These are phyloP conservation scores for Herpetomonas tarakana DNA, from an alignment of 208 protist genomes.

Conservation along the genomic window DNA sequence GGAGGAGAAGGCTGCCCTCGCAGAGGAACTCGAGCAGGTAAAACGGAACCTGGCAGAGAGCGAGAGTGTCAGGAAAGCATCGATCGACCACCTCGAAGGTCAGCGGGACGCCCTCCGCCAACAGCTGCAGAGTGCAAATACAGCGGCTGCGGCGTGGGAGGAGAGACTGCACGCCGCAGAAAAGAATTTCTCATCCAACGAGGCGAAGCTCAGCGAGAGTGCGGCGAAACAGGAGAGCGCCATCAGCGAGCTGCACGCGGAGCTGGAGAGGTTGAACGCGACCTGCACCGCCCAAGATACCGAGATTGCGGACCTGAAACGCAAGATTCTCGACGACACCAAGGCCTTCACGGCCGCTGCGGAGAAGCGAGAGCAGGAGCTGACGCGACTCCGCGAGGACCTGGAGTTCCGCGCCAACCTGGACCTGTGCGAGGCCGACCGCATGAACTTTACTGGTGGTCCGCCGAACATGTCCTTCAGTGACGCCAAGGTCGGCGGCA, in stretches of 20 bases:
- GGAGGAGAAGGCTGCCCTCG: conserved; percentile 5
- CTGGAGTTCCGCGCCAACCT: conserved; percentile 49
- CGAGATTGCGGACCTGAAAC: not conserved
- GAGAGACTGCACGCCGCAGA: conserved; percentile 1
- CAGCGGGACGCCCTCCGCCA: too few relatives aligned
- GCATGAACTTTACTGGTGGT: not conserved
- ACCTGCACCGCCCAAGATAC: not conserved
- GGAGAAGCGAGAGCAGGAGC: conserved; percentile 3
- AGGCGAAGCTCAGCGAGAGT: too few relatives aligned
- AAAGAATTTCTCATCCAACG: conserved; percentile 7
- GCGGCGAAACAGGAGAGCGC: too few relatives aligned
- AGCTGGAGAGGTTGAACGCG: conserved; percentile 4
- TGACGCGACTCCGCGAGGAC: conserved; percentile 34
- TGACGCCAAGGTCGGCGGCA: not conserved
- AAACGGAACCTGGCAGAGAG: too few relatives aligned
- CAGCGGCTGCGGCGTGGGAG: not conserved
- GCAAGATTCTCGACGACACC: not conserved
- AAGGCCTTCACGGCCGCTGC: conserved; percentile 1
- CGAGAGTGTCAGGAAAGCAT: too few relatives aligned
- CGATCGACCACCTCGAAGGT: too few relatives aligned
- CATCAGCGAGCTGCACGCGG: conserved; percentile 11
- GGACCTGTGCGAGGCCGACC: conserved; percentile 32
- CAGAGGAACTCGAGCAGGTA: too few relatives aligned
- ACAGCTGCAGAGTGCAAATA: too few relatives aligned
- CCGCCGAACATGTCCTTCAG: not conserved